phyloP scores from a whole-genome alignment of 2,329 filamentous ascomycete species.

The Aspergillus niger region DNA sequence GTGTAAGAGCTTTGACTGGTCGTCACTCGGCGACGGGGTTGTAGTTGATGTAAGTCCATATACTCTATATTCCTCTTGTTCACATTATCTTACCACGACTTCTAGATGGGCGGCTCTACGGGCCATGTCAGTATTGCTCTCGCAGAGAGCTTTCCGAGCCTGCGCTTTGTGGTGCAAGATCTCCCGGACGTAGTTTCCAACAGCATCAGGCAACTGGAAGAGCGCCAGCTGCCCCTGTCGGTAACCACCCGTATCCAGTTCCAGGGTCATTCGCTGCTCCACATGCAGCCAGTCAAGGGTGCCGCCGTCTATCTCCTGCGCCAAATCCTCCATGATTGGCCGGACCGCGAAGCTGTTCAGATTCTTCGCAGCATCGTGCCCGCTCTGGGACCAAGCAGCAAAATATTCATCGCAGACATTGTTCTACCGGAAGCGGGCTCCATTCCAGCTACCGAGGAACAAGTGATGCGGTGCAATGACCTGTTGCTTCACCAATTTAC shows the following conservation, averaged over 20 bases:
- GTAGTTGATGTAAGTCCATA: slow-evolving; percentile 52
- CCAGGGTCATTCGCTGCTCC: neutral
- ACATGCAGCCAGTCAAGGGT: neutral
- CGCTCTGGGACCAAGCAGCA: neutral
- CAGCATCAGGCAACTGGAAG: neutral
- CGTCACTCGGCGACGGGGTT: slow-evolving; percentile 48
- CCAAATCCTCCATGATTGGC: neutral
- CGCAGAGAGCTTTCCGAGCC: slow-evolving; percentile 52
- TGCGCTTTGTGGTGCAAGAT: slow-evolving; percentile 59
- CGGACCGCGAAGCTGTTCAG: neutral
- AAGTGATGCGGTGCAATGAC: neutral
- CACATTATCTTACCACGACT: neutral
- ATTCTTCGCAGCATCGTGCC: neutral
- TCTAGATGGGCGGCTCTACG: slow-evolving; percentile 54
- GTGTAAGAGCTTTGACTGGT: slow-evolving; percentile 58
- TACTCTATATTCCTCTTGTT: neutral
- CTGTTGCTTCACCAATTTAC: neutral
- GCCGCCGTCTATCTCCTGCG: neutral
- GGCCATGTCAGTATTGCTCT: slow-evolving; percentile 61
- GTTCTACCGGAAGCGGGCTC: neutral
- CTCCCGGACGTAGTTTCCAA: slow-evolving; percentile 36
- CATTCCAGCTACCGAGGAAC: neutral
- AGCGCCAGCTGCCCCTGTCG: neutral
- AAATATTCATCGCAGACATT: neutral
- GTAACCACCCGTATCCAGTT: neutral